Percentiles rank a stretch among this genome's conserved stretches.
phyloP scores from a whole-genome alignment of 768 basidiomycete species.

The Mrakia frigida region DNA sequence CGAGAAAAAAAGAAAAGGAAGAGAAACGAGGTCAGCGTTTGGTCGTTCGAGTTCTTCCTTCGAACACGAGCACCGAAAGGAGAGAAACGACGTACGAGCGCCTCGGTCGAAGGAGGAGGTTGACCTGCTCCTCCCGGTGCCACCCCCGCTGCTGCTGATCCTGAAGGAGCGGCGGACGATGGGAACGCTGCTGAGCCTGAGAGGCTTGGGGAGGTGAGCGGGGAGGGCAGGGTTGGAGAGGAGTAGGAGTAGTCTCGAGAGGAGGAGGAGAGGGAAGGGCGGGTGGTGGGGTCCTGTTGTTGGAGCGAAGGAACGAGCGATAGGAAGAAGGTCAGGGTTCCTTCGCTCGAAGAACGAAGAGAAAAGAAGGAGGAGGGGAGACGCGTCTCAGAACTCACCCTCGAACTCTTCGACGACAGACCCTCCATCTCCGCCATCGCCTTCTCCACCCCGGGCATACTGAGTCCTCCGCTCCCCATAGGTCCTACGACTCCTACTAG shows the following conservation, averaged over 20 bases:
- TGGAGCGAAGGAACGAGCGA: background rate
- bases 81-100: conserved; percentile 16
- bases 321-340: background rate
- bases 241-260: background rate
- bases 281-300: background rate
- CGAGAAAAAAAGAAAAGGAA: background rate
- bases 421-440: conserved; percentile 85
- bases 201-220: background rate
- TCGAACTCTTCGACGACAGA: background rate
- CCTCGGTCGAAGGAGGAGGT: conserved; percentile 23
- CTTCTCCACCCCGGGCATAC: conserved; percentile 77
- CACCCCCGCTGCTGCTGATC: background rate
- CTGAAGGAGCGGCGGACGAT: background rate
- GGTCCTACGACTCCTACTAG: conserved; percentile 78
- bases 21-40: background rate
- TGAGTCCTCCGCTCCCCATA: conserved; percentile 78
- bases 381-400: background rate
- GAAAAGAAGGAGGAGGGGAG: background rate
- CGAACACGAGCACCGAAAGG: background rate
- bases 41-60: background rate
- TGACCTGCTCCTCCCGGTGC: background rate
- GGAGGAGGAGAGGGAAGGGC: background rate
- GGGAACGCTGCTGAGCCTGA: background rate
- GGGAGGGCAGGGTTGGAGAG: background rate
- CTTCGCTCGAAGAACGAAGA: too few relatives aligned